phyloP scores from a whole-genome alignment of 331 rosid species.

The Cydonia oblonga region DNA sequence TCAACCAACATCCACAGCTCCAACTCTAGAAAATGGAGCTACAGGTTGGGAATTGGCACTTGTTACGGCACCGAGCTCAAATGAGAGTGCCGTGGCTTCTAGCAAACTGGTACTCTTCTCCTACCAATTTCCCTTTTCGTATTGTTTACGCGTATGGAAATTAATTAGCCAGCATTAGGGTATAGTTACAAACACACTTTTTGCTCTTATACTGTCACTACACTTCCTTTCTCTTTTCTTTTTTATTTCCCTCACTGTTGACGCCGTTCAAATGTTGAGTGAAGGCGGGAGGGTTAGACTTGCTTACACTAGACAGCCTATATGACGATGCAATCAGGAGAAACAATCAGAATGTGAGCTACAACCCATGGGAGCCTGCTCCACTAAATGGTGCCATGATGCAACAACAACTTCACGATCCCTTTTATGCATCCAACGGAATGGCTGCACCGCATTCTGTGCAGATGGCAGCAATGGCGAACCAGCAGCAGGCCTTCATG shows the following conservation, averaged over 20 bases:
- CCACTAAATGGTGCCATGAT: slow-evolving; percentile 39
- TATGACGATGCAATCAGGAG: slow-evolving; percentile 90
- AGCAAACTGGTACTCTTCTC: slow-evolving; percentile 64
- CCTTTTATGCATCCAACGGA: slow-evolving; percentile 54
- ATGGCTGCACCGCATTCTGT: slow-evolving; percentile 78
- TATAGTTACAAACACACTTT: neutral
- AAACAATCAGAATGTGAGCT: slow-evolving; percentile 75
- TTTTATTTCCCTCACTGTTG: neutral
- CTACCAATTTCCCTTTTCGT: neutral
- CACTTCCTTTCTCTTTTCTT: neutral
- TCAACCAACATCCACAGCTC: slow-evolving; percentile 43
- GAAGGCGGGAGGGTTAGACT: slow-evolving; percentile 95
- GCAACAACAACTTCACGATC: slow-evolving; percentile 68
- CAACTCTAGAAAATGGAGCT: slow-evolving; percentile 48
- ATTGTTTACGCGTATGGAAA: neutral
- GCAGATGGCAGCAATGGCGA: slow-evolving; percentile 84
- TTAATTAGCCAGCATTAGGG: too few relatives aligned
- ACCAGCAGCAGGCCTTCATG: slow-evolving; percentile 86
- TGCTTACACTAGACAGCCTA: slow-evolving; percentile 88
- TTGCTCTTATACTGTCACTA: neutral
- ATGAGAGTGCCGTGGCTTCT: slow-evolving; percentile 56
- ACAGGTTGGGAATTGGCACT: slow-evolving; percentile 96
- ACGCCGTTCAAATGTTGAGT: neutral
- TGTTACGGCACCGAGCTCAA: slow-evolving; percentile 84
- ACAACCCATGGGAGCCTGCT: slow-evolving; percentile 87